Evolutionary conservation across 805 yeast species (phyloP).

Genomic region (Yarrowia deformans): DNA sequence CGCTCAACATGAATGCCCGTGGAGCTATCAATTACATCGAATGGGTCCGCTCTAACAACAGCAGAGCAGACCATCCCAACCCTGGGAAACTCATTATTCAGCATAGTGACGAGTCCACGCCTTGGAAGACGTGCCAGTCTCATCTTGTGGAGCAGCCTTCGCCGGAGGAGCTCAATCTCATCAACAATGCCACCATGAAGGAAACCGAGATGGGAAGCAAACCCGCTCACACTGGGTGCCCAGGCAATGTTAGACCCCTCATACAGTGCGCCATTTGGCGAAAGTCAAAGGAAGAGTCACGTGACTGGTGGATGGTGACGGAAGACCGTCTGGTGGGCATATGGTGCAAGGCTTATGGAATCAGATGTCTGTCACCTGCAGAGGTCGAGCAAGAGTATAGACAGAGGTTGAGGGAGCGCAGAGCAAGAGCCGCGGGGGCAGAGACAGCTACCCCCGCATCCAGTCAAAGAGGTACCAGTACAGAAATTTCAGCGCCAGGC

Average conservation of each 20-base stretch:
- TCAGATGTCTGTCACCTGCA: constrained; percentile 2
- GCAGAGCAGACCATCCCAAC: constrained; percentile 9
- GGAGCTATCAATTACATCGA: constrained; percentile 16
- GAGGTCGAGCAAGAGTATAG: constrained; percentile 36
- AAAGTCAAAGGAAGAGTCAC: constrained; percentile 2
- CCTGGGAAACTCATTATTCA: constrained; percentile 22
- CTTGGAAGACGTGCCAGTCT: constrained; percentile 20
- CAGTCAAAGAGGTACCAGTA: constrained; percentile 1
- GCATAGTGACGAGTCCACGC: constrained; percentile 8
- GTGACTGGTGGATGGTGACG: constrained; percentile 25
- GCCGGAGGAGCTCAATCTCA: constrained; percentile 9
- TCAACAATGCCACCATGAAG: constrained; percentile 32
- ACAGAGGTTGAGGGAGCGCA: constrained; percentile 10
- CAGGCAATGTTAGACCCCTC: neutral
- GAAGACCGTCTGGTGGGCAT: constrained; percentile 8
- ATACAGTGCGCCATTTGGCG: constrained; percentile 31
- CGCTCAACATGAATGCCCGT: constrained; percentile 28
- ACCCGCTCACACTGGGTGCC: neutral
- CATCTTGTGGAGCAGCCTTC: constrained; percentile 16
- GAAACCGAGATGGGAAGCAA: constrained; percentile 19
- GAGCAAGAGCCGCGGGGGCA: neutral
- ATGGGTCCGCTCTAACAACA: constrained; percentile 7
- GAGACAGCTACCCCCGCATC: neutral
- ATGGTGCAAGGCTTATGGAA: constrained; percentile 32
- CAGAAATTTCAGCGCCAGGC: neutral